Evolutionary conservation across 2,329 filamentous ascomycete species (phyloP).

Genomic region (Waltergamsia citrina): DNA sequence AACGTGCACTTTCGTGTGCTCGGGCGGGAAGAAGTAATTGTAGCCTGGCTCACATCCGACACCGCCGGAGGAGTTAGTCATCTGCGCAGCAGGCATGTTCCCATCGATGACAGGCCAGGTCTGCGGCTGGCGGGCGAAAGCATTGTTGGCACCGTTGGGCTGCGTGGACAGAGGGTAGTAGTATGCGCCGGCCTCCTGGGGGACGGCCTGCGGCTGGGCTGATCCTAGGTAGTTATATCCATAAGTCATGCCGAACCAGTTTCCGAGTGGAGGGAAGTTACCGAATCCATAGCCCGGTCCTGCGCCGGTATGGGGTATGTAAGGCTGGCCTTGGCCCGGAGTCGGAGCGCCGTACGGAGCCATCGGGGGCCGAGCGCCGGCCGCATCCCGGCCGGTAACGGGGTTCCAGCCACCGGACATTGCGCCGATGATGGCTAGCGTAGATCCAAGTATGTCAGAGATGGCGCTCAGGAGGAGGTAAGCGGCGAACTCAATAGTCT

Average conservation of each 20-base stretch:
- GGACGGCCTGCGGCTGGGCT: background rate
- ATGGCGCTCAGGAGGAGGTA: background rate
- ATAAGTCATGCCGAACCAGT: background rate
- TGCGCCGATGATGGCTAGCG: background rate
- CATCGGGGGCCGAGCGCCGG: conserved; percentile 18
- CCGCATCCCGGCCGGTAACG: conserved; percentile 24
- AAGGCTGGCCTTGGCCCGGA: conserved; percentile 24
- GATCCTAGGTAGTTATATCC: background rate
- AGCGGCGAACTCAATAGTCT: conserved; percentile 2
- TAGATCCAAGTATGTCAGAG: background rate
- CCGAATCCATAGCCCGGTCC: conserved; percentile 22
- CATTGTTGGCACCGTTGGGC: conserved; percentile 25
- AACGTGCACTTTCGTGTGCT: conserved; percentile 51
- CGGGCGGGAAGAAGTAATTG: conserved; percentile 50
- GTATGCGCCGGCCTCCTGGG: background rate
- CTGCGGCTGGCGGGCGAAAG: conserved; percentile 27
- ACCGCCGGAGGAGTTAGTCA: conserved; percentile 48
- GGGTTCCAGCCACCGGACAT: conserved; percentile 32
- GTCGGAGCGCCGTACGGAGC: conserved; percentile 22
- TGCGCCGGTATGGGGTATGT: conserved; percentile 24
- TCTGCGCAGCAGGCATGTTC: conserved; percentile 39
- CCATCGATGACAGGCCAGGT: conserved; percentile 30
- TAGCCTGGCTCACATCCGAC: conserved; percentile 52
- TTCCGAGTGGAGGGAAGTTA: background rate
- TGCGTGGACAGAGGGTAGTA: conserved; percentile 15